These are phyloP conservation scores for Turnera subulata DNA, from an alignment of 345 rosid genomes.

Conservation along the genomic window DNA sequence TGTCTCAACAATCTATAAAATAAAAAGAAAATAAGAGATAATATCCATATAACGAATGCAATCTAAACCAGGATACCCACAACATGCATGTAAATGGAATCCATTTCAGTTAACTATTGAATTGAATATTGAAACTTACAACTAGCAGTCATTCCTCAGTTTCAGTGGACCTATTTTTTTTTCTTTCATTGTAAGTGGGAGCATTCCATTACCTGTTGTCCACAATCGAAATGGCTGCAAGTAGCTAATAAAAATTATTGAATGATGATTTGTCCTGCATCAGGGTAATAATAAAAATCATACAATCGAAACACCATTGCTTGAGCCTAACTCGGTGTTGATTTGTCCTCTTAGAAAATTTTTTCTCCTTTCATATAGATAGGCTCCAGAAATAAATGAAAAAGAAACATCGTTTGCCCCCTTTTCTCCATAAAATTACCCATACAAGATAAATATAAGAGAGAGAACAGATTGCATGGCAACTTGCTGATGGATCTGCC, in stretches of 20 bases:
- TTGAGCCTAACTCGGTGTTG: constrained; percentile 42
- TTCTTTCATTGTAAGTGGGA: no score
- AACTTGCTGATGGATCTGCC: constrained; percentile 50
- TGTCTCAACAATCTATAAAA: constrained; percentile 64
- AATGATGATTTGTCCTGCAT: no score
- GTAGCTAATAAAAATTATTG: not conserved
- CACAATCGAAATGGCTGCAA: no score
- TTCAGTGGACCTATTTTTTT: not conserved
- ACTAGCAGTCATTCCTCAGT: not conserved
- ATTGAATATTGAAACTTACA: no score
- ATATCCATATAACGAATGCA: not conserved
- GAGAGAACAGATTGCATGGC: not conserved
- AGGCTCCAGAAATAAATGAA: constrained; percentile 41
- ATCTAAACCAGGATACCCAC: not conserved
- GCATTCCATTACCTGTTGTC: no score
- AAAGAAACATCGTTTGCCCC: not conserved
- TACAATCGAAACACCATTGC: no score
- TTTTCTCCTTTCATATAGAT: constrained; percentile 80
- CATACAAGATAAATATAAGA: constrained; percentile 7
- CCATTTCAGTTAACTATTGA: not conserved
- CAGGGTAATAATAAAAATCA: no score
- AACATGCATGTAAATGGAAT: not conserved
- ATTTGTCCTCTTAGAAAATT: constrained; percentile 70
- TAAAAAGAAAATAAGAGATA: not conserved
- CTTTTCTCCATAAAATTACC: not conserved